These are phyloP conservation scores for Goffeauzyma gilvescens DNA, from an alignment of 768 basidiomycete genomes.

Conservation along the genomic window DNA sequence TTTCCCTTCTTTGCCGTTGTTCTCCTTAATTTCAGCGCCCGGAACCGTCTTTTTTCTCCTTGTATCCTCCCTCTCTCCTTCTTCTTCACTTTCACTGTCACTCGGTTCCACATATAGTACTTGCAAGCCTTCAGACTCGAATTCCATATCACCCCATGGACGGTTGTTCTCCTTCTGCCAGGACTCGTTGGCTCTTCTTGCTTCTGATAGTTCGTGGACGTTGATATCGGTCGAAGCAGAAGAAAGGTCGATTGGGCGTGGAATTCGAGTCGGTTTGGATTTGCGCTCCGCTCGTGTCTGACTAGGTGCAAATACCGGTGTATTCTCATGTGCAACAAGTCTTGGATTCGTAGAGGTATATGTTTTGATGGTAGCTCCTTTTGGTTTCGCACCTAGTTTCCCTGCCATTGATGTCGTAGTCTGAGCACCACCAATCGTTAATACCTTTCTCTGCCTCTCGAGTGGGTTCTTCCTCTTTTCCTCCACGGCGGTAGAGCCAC, in stretches of 20 bases:
- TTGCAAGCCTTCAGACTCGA: slow-evolving; percentile 10
- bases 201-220: not conserved
- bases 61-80: slow-evolving; percentile 7
- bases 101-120: slow-evolving; percentile 19
- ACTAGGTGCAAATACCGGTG: too few species aligned
- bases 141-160: slow-evolving; percentile 20
- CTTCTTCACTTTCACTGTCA: slow-evolving; percentile 9
- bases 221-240: not conserved
- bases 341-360: slow-evolving; percentile 3
- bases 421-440: slow-evolving; percentile 16
- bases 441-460: slow-evolving; percentile 15
- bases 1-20: slow-evolving; percentile 1
- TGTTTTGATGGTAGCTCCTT: slow-evolving; percentile 22
- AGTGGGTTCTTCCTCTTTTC: not conserved
- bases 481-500: not conserved
- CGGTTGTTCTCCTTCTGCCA: slow-evolving; percentile 13
- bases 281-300: too few species aligned
- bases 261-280: too few species aligned
- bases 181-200: slow-evolving; percentile 6
- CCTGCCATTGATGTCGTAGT: slow-evolving; percentile 11
- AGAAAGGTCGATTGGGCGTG: slow-evolving; percentile 1
- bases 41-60: not conserved
- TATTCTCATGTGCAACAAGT: slow-evolving; percentile 2
- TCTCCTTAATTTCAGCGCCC: slow-evolving; percentile 6
- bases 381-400: slow-evolving; percentile 14